Evolutionary conservation across 305 asterid species (phyloP).

Genomic region (Fraxinus baroniana): DNA sequence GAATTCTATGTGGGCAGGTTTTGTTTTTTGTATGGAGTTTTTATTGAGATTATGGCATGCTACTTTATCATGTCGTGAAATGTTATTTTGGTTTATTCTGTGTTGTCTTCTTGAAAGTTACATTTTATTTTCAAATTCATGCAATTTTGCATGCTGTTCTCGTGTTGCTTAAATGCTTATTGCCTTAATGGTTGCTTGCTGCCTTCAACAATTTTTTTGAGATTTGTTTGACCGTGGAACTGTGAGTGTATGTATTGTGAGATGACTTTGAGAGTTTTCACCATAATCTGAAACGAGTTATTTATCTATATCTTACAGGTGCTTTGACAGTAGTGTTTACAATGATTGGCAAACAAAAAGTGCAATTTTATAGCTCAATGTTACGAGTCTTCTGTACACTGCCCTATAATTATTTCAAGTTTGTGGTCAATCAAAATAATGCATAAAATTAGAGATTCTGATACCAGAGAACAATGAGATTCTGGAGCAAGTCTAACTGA

Average conservation of each 20-base stretch:
- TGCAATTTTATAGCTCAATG: too few relatives aligned
- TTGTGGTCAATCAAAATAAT: too few relatives aligned
- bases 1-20: not conserved
- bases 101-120: not conserved
- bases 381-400: too few relatives aligned
- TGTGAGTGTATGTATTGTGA: not conserved
- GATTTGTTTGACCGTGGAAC: not conserved
- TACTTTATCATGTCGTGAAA: not conserved
- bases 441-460: too few relatives aligned
- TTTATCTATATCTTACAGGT: too few relatives aligned
- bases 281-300: not conserved
- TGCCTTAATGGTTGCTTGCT: not conserved
- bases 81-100: not conserved
- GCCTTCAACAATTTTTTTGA: not conserved
- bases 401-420: not conserved
- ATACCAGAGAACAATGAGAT: too few relatives aligned
- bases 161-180: not conserved
- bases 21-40: not conserved
- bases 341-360: too few relatives aligned
- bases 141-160: not conserved
- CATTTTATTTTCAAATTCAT: not conserved
- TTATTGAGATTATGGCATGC: not conserved
- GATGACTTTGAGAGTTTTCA: not conserved
- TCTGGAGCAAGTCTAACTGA: too few relatives aligned
- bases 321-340: too few relatives aligned